Conservation (phyloP, 805 yeast genomes). For the Peterozyma xylosa region DNA sequence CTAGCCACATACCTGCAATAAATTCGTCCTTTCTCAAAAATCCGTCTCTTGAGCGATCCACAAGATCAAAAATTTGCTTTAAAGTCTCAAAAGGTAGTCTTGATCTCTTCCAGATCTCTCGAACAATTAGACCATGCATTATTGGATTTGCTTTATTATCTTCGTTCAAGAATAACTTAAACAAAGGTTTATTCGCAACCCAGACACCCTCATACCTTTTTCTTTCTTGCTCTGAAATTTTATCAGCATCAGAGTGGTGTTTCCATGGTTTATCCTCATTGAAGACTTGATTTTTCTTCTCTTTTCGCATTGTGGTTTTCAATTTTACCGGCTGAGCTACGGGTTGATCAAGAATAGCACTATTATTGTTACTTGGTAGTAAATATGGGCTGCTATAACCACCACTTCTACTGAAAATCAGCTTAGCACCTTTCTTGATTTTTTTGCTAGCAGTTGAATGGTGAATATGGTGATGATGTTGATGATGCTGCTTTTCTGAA, state of each 20-base stretch:
- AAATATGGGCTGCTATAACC: no score
- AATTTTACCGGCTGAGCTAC: conserved; percentile 28
- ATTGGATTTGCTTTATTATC: conserved; percentile 5
- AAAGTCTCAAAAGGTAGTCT: conserved; percentile 57
- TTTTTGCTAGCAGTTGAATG: conserved; percentile 1
- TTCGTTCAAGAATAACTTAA: conserved; percentile 14
- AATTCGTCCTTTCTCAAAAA: conserved; percentile 75
- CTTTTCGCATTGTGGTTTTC: conserved; percentile 44
- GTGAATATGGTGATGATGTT: conserved; percentile 7
- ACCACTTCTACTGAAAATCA: conserved; percentile 1
- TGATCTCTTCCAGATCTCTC: conserved; percentile 77
- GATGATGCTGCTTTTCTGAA: neutral
- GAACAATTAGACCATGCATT: conserved; percentile 59
- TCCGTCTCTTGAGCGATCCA: conserved; percentile 73
- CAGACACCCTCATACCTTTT: conserved; percentile 91
- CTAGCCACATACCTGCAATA: conserved; percentile 95
- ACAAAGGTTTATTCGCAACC: conserved; percentile 78
- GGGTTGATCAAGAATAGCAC: neutral
- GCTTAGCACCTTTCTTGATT: conserved; percentile 3
- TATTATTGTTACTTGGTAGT: neutral
- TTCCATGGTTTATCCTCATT: conserved; percentile 95
- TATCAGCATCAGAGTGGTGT: conserved; percentile 55
- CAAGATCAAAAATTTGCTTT: conserved; percentile 67
- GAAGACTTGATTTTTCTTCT: conserved; percentile 39
- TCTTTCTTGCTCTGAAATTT: conserved; percentile 53